Conservation (phyloP, 257 asterid species). For the Petunia secreta region DNA sequence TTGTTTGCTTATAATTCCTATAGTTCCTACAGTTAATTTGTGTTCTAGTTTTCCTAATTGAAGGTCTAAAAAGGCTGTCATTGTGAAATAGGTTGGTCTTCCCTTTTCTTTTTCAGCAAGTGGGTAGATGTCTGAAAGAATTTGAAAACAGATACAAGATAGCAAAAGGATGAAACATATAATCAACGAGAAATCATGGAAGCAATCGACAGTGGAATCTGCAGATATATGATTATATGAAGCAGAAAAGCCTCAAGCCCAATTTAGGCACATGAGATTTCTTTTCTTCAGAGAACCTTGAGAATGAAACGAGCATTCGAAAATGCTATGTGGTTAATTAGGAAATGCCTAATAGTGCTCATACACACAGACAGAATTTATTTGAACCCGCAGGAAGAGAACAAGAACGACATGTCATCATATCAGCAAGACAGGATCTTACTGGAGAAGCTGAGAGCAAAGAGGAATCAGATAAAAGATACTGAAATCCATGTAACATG, state of each 20-base stretch:
- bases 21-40: neutral
- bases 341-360: neutral
- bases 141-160: neutral
- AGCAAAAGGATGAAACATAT: neutral
- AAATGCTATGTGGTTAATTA: neutral
- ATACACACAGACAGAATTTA: conserved; percentile 18
- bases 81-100: neutral
- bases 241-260: neutral
- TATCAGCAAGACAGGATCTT: conserved; percentile 23
- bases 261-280: conserved; percentile 18
- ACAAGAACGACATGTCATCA: neutral
- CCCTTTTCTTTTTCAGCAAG: neutral
- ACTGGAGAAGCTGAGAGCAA: conserved; percentile 18
- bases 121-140: conserved; percentile 7
- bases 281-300: neutral
- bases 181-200: conserved; percentile 9
- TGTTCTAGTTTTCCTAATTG: neutral
- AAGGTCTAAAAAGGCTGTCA: neutral
- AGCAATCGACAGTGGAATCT: conserved; percentile 17
- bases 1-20: conserved; percentile 5
- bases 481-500: conserved; percentile 26
- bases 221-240: conserved; percentile 4
- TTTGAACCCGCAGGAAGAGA: neutral
- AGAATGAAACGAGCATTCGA: neutral
- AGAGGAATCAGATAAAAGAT: conserved; percentile 20